Evolutionary conservation across 148 eudicot genomes (phyloP).

Genomic region (Dianthus caryophyllus): DNA sequence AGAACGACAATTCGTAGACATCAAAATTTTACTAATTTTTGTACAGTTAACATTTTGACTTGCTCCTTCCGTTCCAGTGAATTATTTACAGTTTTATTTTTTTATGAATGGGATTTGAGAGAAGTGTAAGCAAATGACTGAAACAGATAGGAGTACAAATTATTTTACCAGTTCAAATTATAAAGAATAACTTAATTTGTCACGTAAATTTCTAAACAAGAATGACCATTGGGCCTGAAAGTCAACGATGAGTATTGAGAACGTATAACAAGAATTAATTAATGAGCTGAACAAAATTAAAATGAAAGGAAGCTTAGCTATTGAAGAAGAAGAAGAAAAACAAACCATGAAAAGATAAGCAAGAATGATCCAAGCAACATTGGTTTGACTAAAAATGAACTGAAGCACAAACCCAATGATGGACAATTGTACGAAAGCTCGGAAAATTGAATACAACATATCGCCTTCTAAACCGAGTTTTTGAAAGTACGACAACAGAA

Average conservation of each 20-base stretch:
- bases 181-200: too few relatives aligned
- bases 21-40: too few relatives aligned
- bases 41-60: too few relatives aligned
- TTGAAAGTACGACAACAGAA: constrained; percentile 51
- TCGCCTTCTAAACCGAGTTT: constrained; percentile 54
- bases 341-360: constrained; percentile 97
- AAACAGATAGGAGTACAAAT: too few relatives aligned
- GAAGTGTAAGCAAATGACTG: too few relatives aligned
- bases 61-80: too few relatives aligned
- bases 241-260: not conserved
- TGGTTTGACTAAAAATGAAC: constrained; percentile 68
- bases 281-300: not conserved
- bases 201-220: too few relatives aligned
- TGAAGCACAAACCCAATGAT: constrained; percentile 88
- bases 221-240: too few relatives aligned
- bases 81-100: too few relatives aligned
- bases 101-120: too few relatives aligned
- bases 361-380: constrained; percentile 53
- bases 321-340: constrained; percentile 1
- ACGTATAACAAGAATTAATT: not conserved
- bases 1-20: too few relatives aligned
- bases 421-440: constrained; percentile 76
- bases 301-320: not conserved
- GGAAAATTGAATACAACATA: constrained; percentile 63
- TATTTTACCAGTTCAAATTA: too few relatives aligned